Evolutionary conservation across 2,329 filamentous ascomycete genomes (phyloP), one percentile per base, ranked within the genome.

Genomic region (Chaetomiaceae sp.): DNA sequence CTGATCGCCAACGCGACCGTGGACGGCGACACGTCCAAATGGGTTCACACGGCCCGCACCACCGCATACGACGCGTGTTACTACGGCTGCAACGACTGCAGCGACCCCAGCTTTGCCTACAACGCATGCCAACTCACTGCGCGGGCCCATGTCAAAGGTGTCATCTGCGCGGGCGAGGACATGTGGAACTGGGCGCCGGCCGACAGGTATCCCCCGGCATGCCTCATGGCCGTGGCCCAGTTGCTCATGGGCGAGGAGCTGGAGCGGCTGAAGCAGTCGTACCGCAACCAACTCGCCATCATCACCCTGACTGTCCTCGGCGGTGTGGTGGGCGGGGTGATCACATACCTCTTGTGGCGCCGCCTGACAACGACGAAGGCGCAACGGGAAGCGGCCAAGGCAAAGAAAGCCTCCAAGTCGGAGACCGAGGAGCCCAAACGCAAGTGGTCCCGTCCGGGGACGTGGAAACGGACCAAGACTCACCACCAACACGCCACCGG

Each of bases 61-160:
- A 25, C 57, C 2, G 60, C 46, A 30, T 62, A 62, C 51, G 58
- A 62, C 29, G 55, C 52, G 4, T 62, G 60, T 48, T 62, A 62
- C 45, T 23, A 51, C 23, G 60, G 58, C 13, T 62, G 60, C 52
- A 42, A 51, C 40, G 51, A 56, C 50, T 62, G 60, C 45, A 34
- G 30, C 41, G 58, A 61, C 37, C 54, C 57, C 11, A 48, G 33
- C 34, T 59, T 45, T 36, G 55, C 58, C 4, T 57, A 46, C 41
- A 57, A 62, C 27, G 58, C 58, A 10, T 62, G 60, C 57, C 46
- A 53, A 40, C 41, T 37, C 16, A 61, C 58, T 11, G 51, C 57
- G 14, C 36, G 40, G 23, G 50, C 41, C 21, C 14, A 44, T 6
- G 57, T 56, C 21, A 29, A 50, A n/a, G 51, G 42, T 21, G 49